Percentiles rank a stretch among this genome's conserved stretches.
Evolutionary conservation across 1,284 basidiomycete genomes (phyloP).

Genomic region (Pseudozyma hubeiensis): DNA sequence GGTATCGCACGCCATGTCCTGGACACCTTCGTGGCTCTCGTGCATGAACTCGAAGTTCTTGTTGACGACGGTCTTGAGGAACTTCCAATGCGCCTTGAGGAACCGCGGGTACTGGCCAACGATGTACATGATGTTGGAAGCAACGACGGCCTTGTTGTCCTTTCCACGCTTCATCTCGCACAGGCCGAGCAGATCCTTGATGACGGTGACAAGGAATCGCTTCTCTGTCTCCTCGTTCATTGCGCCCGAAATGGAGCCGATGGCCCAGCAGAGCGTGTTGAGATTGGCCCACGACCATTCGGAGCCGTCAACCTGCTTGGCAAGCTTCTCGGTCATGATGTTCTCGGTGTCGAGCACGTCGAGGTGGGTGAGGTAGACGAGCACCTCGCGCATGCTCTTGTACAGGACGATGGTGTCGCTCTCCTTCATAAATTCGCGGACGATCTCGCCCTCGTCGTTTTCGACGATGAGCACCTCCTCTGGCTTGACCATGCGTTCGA

Average conservation of each 20-base stretch:
- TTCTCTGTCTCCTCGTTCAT: constrained; percentile 99
- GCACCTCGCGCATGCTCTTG: constrained; percentile 97
- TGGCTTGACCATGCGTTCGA: constrained; percentile 99
- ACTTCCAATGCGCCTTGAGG: constrained; percentile 99
- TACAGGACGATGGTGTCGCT: constrained; percentile 98
- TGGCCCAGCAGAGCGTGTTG: constrained; percentile 99
- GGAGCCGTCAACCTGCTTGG: constrained; percentile 94
- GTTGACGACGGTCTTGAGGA: constrained; percentile 99
- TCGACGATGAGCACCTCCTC: constrained; percentile 96
- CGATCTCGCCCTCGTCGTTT: constrained; percentile 99
- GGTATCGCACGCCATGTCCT: constrained; percentile 99
- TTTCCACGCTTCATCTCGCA: constrained; percentile 99
- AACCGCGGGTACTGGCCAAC: constrained; percentile 99
- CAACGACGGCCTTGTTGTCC: constrained; percentile 99
- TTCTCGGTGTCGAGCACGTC: constrained; percentile 96
- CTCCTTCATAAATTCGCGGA: constrained; percentile 99
- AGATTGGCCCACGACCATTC: constrained; percentile 99
- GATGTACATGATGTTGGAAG: constrained; percentile 99
- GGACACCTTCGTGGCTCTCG: constrained; percentile 98
- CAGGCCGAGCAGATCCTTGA: constrained; percentile 95
- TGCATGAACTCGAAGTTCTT: constrained; percentile 99
- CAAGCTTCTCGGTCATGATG: constrained; percentile 87
- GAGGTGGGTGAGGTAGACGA: constrained; percentile 92
- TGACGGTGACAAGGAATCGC: constrained; percentile 97
- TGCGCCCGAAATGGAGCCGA: constrained; percentile 97